Conservation (phyloP, 805 yeast genomes). For the Candida nanaspora region DNA sequence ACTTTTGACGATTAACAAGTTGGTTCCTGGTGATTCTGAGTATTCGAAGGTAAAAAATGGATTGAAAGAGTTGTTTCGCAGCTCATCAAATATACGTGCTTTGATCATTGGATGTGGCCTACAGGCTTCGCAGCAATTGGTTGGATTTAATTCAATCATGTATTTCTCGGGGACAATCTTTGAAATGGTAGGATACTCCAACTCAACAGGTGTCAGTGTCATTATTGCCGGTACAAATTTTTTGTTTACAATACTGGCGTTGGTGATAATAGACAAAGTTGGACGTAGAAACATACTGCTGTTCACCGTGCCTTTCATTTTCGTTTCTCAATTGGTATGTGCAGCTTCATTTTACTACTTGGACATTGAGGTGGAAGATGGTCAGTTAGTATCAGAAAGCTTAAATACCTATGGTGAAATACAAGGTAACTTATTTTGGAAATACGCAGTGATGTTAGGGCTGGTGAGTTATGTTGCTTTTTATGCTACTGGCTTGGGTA, state of each 20-base stretch:
- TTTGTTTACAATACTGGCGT: constrained; percentile 41
- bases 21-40: constrained; percentile 22
- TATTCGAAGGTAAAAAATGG: constrained; percentile 24
- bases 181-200: constrained; percentile 43
- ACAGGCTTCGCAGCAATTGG: constrained; percentile 50
- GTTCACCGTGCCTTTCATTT: constrained; percentile 39
- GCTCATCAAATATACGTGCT: constrained; percentile 42
- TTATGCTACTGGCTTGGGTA: constrained; percentile 50
- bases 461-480: constrained; percentile 44
- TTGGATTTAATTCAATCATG: constrained; percentile 54
- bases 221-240: constrained; percentile 51
- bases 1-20: constrained; percentile 23
- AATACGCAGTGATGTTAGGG: constrained; percentile 35
- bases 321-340: constrained; percentile 37
- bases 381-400: constrained; percentile 5
- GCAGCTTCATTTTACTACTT: constrained; percentile 44
- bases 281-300: constrained; percentile 45
- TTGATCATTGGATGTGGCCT: constrained; percentile 48
- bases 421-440: constrained; percentile 30
- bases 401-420: constrained; percentile 9
- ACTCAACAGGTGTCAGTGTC: constrained; percentile 47
- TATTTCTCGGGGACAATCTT: constrained; percentile 50
- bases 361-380: constrained; percentile 21
- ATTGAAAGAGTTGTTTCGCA: constrained; percentile 32
- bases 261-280: constrained; percentile 40